These are phyloP conservation scores for Diplodia sapinea DNA, from an alignment of 2,329 filamentous ascomycete genomes.

Conservation along the genomic window DNA sequence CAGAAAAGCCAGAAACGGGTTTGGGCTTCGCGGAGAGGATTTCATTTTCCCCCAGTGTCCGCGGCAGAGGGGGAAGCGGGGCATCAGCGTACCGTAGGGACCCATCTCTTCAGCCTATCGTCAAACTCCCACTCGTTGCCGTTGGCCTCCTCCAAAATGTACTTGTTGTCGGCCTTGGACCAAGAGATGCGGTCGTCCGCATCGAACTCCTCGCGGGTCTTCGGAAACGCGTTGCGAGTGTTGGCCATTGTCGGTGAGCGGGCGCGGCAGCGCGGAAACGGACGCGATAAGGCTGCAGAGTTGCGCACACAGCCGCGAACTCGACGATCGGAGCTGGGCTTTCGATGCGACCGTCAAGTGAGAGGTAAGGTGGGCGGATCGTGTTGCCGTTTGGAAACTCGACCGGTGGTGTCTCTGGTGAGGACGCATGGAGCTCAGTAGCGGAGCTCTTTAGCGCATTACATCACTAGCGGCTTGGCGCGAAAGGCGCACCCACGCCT, in stretches of 20 bases:
- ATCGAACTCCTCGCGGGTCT: slow-evolving; percentile 34
- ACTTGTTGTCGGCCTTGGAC: slow-evolving; percentile 38
- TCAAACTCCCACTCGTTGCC: slow-evolving; percentile 84
- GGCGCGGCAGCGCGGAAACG: neutral
- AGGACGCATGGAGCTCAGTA: neutral
- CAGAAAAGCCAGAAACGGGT: slow-evolving; percentile 30
- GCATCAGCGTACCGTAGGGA: slow-evolving; percentile 61
- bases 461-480: neutral
- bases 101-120: slow-evolving; percentile 72
- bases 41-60: slow-evolving; percentile 2
- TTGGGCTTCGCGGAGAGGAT: slow-evolving; percentile 34
- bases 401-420: slow-evolving; percentile 13
- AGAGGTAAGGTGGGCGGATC: neutral
- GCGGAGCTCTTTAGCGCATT: too few species aligned
- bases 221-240: slow-evolving; percentile 31
- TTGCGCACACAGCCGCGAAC: slow-evolving; percentile 12
- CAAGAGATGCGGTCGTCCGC: slow-evolving; percentile 38
- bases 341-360: neutral
- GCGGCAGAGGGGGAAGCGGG: slow-evolving; percentile 33
- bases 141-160: slow-evolving; percentile 39
- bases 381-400: neutral
- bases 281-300: neutral
- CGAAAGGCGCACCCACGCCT: neutral
- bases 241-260: slow-evolving; percentile 15
- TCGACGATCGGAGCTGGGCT: neutral